Evolutionary conservation across 768 basidiomycete species (phyloP), one percentile per base, ranked within the genome.

Genomic region (Calocybe gangraenosa): DNA sequence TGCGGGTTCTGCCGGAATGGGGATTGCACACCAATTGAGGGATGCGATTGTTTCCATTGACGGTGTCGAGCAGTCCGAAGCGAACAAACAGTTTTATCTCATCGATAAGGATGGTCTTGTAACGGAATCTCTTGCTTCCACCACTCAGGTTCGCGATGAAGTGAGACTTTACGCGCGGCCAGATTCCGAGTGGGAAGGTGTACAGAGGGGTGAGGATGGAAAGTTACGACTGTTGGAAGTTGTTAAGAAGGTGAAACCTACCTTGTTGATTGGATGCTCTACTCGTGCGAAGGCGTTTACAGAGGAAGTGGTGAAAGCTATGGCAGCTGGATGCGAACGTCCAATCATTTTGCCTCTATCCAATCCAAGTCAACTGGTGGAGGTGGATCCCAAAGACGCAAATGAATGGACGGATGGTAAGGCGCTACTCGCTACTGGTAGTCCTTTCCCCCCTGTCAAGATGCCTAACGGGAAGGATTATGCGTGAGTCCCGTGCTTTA

Each of bases 261-360:
- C 91, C 1, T 77, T 91, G 9, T 61, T 95, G 37, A 87, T 95
- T 51, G 92, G 92, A 22, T 87, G 84, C 47, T 91, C 87, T 46
- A 92, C 91, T 1, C 72, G 78, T 39, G 72, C 78, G 15, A 84
- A 87, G 3, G 86, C 82, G 22, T 95, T 95, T 65, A 83, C 75
- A 3, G 77, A 88, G 65, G 81, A 85, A 46, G 69, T 90, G 32
- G 67, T 89, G 25, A 69, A 70, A 58, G 73, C 75, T 20, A 84
- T 93, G 88, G 72, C 76, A 21, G 78, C 76, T 50, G 70, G 76
- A 40, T 76, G 75, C 33, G 84, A 86, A 18, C 67, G 84, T 48
- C 91, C 91, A 0, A 85, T 92, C 56, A 88, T 94, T 51, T 74
- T 92, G 56, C 88, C 91, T 13, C 71, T 94, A 36, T 84, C 81